Percentiles rank a stretch among this genome's conserved stretches.
phyloP scores from a whole-genome alignment of 148 eudicot species.

The Persicaria tinctoria region DNA sequence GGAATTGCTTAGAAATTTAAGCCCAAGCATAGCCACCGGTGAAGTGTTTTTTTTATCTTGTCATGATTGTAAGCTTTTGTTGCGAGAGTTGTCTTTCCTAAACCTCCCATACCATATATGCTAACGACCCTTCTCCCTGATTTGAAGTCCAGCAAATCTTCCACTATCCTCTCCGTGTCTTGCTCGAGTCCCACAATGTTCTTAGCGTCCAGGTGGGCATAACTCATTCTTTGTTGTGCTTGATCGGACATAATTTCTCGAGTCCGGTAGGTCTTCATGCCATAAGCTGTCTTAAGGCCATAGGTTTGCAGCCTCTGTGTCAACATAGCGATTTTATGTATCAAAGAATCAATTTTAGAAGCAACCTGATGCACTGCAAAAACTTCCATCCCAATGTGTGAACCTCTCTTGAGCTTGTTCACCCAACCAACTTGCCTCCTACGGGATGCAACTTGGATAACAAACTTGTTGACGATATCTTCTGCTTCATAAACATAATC shows the following conservation, averaged over 20 bases:
- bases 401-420: too few relatives aligned
- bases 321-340: slow-evolving; percentile 18
- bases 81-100: slow-evolving; percentile 29
- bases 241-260: too few relatives aligned
- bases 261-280: too few relatives aligned
- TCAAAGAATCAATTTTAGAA: slow-evolving; percentile 19
- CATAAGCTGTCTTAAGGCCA: slow-evolving; percentile 25
- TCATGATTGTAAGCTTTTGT: slow-evolving; percentile 19
- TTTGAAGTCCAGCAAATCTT: slow-evolving; percentile 9
- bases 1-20: slow-evolving; percentile 11
- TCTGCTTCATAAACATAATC: too few relatives aligned
- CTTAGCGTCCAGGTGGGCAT: slow-evolving; percentile 6
- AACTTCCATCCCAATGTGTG: slow-evolving; percentile 23
- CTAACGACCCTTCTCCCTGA: slow-evolving; percentile 20
- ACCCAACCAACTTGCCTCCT: too few relatives aligned
- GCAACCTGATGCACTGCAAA: slow-evolving; percentile 20
- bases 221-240: too few relatives aligned
- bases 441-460: too few relatives aligned
- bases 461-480: too few relatives aligned
- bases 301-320: slow-evolving; percentile 26
- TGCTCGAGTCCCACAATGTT: slow-evolving; percentile 22
- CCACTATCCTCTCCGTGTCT: slow-evolving; percentile 20
- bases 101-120: slow-evolving; percentile 24
- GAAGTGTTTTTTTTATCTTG: slow-evolving; percentile 12
- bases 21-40: background rate